phyloP scores from a whole-genome alignment of 352 stramenopile genomes.

The Phytophthora quininea region DNA sequence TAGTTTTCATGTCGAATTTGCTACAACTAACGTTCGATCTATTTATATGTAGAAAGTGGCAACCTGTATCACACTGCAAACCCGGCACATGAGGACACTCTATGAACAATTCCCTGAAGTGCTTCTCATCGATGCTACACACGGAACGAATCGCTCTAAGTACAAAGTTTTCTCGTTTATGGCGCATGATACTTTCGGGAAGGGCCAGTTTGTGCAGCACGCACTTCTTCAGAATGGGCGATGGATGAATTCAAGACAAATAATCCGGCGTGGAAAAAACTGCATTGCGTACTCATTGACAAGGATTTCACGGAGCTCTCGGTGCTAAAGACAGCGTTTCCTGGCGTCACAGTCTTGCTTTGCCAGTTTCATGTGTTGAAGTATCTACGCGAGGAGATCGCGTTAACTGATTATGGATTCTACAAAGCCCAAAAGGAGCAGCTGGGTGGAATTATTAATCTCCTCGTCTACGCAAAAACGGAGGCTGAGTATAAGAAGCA shows the following conservation, averaged over 20 bases:
- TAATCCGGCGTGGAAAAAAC: slow-evolving; percentile 19
- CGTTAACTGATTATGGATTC: slow-evolving; percentile 15
- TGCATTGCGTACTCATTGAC: slow-evolving; percentile 28
- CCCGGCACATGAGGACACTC: slow-evolving; percentile 15
- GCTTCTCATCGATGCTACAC: slow-evolving; percentile 26
- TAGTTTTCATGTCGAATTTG: not conserved
- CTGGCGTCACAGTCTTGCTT: slow-evolving; percentile 16
- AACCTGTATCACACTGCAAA: slow-evolving; percentile 29
- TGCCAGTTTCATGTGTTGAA: slow-evolving; percentile 43
- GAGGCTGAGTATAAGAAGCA: slow-evolving; percentile 7
- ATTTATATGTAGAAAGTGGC: slow-evolving; percentile 13
- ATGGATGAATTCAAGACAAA: slow-evolving; percentile 22
- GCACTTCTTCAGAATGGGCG: slow-evolving; percentile 24
- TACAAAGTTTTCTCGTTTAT: slow-evolving; percentile 37
- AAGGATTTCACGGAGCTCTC: slow-evolving; percentile 37
- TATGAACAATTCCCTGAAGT: slow-evolving; percentile 24
- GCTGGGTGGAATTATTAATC: not conserved
- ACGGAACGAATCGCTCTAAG: slow-evolving; percentile 24
- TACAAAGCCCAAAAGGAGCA: slow-evolving; percentile 10
- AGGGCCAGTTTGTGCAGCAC: slow-evolving; percentile 35
- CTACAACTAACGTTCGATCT: not conserved
- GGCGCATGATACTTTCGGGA: slow-evolving; percentile 19
- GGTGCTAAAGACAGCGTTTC: slow-evolving; percentile 20
- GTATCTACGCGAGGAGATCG: slow-evolving; percentile 23
- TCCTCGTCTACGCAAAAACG: slow-evolving; percentile 15